Evolutionary conservation across 768 basidiomycete genomes (phyloP), one percentile per base, ranked within the genome.

Genomic region (Sarcodon aspratus): DNA sequence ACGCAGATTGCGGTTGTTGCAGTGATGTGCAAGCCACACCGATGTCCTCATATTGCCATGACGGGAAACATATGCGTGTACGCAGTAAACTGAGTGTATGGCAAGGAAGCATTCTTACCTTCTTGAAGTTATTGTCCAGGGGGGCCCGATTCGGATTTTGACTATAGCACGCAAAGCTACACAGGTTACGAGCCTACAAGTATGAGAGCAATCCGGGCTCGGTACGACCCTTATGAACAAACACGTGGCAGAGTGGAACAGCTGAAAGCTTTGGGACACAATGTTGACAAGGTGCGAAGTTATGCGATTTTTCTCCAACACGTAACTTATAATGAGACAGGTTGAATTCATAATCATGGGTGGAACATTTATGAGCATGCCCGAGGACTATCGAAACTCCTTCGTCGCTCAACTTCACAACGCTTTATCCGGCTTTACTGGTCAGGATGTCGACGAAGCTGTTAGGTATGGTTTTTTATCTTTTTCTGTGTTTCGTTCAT

Each of bases 21-120:
- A 8, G 95, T 99, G n/a, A 99, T 99, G 96, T 95, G 93, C 71
- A 99, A 98, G 61, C 96, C 96, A 1, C 96, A 99, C 72, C 79
- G 96, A 48, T 99, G 96, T 72, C 96, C 96, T 4, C 96, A 99
- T 68, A 98, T 99, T 49, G 96, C 96, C 7, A 96, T 99, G 91
- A 99, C 96, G 0, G 96, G 96, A 31, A 99, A 99, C 59, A 98
- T 99, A 49, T 99, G 96, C 68, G 96, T 99, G 84, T 95, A 65
- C 54, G 85, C 69, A 21, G 34, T 27, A 34, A 44, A 6, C 1
- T 10, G 10, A 45, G 8, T 7, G 12, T n/a, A 9, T 21, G 15
- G 7, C 10, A n/a, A 9, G 11, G 7, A 36, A 38, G 27, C 32
- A 33, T 9, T 10, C 48, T 50, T 11, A 50, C 53, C 38, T 49